A percentile compares a stretch with the other conserved stretches of the same genome.
phyloP scores from a whole-genome alignment of 2,329 filamentous ascomycete species.

The Ceratocystis huliohia region DNA sequence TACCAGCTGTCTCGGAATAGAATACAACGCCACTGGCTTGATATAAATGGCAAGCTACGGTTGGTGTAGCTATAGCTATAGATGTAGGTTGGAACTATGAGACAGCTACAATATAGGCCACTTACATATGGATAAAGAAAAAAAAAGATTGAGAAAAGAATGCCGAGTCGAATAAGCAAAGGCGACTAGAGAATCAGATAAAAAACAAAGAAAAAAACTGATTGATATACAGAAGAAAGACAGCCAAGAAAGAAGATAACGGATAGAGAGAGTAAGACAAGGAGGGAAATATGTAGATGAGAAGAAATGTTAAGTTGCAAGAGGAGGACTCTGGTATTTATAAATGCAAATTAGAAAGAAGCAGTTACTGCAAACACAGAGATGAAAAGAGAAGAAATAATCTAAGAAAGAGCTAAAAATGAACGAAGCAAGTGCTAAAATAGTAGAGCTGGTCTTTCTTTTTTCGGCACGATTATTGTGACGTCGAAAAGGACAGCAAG shows the following conservation, averaged over 20 bases:
- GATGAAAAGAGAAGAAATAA: neutral
- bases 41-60: no score
- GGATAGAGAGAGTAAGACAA: neutral
- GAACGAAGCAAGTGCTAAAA: constrained; percentile 3
- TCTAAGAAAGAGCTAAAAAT: neutral
- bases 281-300: neutral
- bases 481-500: constrained; percentile 23
- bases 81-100: neutral
- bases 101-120: neutral
- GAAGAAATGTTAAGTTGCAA: neutral
- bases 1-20: neutral
- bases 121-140: constrained; percentile 1
- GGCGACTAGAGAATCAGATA: no score
- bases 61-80: neutral
- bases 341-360: neutral
- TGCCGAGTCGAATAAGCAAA: neutral
- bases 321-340: neutral
- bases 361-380: neutral
- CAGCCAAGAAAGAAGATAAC: neutral
- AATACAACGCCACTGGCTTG: neutral
- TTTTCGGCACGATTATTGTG: neutral
- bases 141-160: neutral
- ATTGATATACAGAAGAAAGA: neutral
- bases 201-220: no score
- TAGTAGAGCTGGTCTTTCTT: constrained; percentile 1